A percentile compares a stretch with the other conserved stretches of the same genome.
Conservation (phyloP, 306 rosid species). For the Casuarina equisetifolia region DNA sequence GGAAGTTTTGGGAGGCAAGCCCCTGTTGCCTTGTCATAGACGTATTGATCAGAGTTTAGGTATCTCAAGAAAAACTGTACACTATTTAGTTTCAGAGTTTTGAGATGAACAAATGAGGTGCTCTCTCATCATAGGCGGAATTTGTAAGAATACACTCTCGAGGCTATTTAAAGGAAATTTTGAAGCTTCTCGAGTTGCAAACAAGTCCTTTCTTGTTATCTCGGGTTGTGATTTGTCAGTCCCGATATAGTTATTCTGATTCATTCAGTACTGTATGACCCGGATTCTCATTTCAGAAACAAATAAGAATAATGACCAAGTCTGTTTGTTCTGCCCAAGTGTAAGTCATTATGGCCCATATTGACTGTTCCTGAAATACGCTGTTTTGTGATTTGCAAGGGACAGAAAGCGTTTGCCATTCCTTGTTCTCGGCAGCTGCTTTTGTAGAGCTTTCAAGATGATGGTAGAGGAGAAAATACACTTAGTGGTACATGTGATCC, state of each 20-base stretch:
- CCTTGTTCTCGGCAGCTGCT: no score
- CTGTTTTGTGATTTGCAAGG: no score
- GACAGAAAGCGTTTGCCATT: no score
- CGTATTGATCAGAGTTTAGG: slow-evolving; percentile 18
- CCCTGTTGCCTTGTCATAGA: slow-evolving; percentile 37
- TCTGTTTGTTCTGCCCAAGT: not conserved
- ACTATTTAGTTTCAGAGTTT: slow-evolving; percentile 40
- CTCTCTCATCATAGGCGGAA: slow-evolving; percentile 28
- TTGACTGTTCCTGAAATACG: not conserved
- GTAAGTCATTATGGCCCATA: not conserved
- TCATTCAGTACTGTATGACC: slow-evolving; percentile 18
- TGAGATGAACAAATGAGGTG: slow-evolving; percentile 32
- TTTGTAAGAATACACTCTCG: slow-evolving; percentile 19
- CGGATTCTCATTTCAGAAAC: not conserved
- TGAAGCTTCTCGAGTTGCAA: slow-evolving; percentile 35
- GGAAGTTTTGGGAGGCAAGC: slow-evolving; percentile 38
- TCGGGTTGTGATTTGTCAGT: slow-evolving; percentile 13
- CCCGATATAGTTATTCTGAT: slow-evolving; percentile 21
- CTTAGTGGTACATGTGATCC: no score
- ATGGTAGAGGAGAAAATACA: no score
- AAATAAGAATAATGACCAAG: not conserved
- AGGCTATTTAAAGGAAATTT: slow-evolving; percentile 27
- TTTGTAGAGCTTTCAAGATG: no score
- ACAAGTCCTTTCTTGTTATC: slow-evolving; percentile 12
- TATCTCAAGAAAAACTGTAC: slow-evolving; percentile 35